Evolutionary conservation across 345 rosid species (phyloP).

Genomic region (Populus alba): DNA sequence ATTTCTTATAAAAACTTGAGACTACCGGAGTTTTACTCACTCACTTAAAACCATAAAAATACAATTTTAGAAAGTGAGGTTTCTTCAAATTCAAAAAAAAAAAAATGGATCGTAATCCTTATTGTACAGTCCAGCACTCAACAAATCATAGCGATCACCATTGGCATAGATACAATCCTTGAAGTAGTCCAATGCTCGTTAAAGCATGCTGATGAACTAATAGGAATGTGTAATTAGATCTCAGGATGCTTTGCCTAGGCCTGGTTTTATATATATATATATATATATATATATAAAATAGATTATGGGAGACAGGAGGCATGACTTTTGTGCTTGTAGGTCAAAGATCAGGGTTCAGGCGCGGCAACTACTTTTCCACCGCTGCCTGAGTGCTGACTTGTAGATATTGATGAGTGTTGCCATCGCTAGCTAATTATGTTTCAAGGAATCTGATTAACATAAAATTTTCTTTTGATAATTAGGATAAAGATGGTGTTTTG

Average conservation of each 20-base stretch:
- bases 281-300: background rate
- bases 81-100: too few relatives aligned
- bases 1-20: too few relatives aligned
- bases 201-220: too few relatives aligned
- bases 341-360: slow-evolving; percentile 15
- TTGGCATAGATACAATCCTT: too few relatives aligned
- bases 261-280: too few relatives aligned
- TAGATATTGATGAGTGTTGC: background rate
- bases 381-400: slow-evolving; percentile 7
- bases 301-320: background rate
- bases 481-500: background rate
- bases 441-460: background rate
- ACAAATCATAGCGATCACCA: too few relatives aligned
- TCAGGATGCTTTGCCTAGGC: background rate
- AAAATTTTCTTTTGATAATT: background rate
- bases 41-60: too few relatives aligned
- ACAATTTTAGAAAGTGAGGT: too few relatives aligned
- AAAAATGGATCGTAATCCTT: too few relatives aligned
- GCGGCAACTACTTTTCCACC: slow-evolving; percentile 34
- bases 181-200: too few relatives aligned
- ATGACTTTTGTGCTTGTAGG: slow-evolving; percentile 1
- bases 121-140: too few relatives aligned
- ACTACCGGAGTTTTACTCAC: too few relatives aligned
- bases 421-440: background rate
- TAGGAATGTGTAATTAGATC: background rate